Evolutionary conservation across 768 basidiomycete species (phyloP).

Genomic region (Holtermanniella nyarrowii): DNA sequence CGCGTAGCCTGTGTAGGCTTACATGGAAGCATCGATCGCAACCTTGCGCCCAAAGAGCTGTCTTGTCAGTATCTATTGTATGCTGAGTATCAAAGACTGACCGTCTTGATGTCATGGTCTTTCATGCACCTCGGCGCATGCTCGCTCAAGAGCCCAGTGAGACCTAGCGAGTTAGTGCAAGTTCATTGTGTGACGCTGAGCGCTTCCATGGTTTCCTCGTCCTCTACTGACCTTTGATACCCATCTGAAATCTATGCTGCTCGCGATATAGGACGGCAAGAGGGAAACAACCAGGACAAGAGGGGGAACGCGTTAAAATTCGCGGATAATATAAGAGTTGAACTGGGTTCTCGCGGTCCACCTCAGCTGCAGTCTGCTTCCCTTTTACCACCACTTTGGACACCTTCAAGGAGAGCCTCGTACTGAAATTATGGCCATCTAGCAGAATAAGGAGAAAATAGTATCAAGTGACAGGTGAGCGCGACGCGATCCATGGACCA

Average conservation of each 20-base stretch:
- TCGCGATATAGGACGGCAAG: background rate
- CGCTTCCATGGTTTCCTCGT: background rate
- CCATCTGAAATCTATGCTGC: too few species aligned
- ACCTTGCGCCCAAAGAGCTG: constrained; percentile 90
- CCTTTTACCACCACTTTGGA: too few species aligned
- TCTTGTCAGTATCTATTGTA: background rate
- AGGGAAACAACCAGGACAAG: background rate
- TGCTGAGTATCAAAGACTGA: constrained; percentile 5
- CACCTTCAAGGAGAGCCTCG: too few species aligned
- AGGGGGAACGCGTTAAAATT: background rate
- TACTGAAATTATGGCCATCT: too few species aligned
- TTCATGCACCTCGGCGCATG: constrained; percentile 72
- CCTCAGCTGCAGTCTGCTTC: too few species aligned
- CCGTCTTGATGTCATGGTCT: constrained; percentile 88
- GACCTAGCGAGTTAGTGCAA: constrained; percentile 40
- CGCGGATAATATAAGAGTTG: too few species aligned
- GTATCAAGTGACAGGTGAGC: too few species aligned
- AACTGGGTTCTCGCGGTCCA: too few species aligned
- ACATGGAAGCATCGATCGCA: constrained; percentile 75
- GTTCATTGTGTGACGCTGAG: background rate
- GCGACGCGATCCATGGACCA: too few species aligned
- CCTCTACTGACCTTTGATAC: constrained; percentile 71
- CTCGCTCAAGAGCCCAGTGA: constrained; percentile 78
- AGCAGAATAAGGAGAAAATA: too few species aligned
- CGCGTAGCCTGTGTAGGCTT: constrained; percentile 11